phyloP scores from a whole-genome alignment of 495 filamentous ascomycete species.

The Penicillium psychrofluorescens region DNA sequence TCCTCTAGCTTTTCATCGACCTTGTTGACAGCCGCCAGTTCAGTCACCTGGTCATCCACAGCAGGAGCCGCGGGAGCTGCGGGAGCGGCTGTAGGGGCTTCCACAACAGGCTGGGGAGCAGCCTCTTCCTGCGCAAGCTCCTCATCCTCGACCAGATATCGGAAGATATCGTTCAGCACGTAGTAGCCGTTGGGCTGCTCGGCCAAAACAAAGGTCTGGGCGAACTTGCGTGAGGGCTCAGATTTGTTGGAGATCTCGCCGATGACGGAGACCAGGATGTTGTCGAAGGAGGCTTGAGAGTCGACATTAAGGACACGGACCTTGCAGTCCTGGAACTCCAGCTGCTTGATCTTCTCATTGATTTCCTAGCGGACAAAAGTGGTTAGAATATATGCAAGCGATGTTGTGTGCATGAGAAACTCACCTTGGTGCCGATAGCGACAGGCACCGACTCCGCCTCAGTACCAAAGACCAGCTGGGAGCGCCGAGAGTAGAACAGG shows the following conservation, averaged over 20 bases:
- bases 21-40: constrained; percentile 36
- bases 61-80: constrained; percentile 19
- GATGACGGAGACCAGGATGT: constrained; percentile 95
- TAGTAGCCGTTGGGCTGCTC: constrained; percentile 97
- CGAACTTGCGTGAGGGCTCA: constrained; percentile 84
- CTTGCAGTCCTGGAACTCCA: constrained; percentile 96
- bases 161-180: constrained; percentile 95
- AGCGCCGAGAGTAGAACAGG: constrained; percentile 76
- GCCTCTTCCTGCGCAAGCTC: constrained; percentile 50
- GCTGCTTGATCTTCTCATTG: constrained; percentile 83
- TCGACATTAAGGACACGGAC: constrained; percentile 97
- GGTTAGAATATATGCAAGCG: neutral
- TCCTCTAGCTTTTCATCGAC: constrained; percentile 54
- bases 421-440: constrained; percentile 75
- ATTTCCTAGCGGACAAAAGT: constrained; percentile 55
- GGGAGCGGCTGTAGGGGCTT: constrained; percentile 17
- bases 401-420: constrained; percentile 18
- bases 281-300: constrained; percentile 82
- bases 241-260: constrained; percentile 95
- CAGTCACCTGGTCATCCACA: constrained; percentile 26
- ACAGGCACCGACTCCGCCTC: constrained; percentile 83
- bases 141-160: constrained; percentile 79
- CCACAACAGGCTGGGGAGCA: constrained; percentile 32
- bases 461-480: constrained; percentile 74
- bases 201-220: constrained; percentile 96